Evolutionary conservation across 2,329 filamentous ascomycete species (phyloP).

Genomic region (Alternaria burnsii): DNA sequence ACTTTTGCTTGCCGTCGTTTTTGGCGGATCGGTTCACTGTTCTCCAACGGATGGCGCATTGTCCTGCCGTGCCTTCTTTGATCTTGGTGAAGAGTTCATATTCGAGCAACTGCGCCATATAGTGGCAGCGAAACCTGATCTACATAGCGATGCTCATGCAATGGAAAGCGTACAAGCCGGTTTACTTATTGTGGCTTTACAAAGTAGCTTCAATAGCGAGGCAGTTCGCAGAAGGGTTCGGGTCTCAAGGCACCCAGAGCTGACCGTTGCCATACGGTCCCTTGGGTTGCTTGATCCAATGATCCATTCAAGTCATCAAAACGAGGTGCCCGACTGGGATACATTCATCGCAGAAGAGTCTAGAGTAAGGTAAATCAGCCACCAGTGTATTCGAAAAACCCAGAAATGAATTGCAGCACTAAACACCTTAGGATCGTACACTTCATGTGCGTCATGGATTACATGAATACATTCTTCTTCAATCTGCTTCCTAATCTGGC

Average conservation of each 20-base stretch:
- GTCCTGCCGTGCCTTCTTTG: conserved; percentile 19
- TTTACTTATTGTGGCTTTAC: conserved; percentile 15
- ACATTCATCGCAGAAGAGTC: conserved; percentile 20
- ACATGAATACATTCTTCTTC: conserved; percentile 23
- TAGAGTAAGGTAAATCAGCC: conserved; percentile 10
- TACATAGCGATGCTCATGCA: not conserved
- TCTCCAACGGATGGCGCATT: conserved; percentile 20
- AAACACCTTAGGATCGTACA: not conserved
- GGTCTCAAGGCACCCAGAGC: conserved; percentile 9
- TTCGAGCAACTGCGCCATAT: conserved; percentile 11
- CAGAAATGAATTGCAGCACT: not conserved
- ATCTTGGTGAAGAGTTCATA: conserved; percentile 22
- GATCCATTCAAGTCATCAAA: not conserved
- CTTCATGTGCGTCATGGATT: not conserved
- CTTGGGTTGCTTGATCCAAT: conserved; percentile 3
- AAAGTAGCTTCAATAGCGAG: conserved; percentile 17
- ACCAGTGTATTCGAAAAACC: not conserved
- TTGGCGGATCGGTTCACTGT: conserved; percentile 47
- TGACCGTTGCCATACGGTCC: conserved; percentile 16
- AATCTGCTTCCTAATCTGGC: conserved; percentile 19
- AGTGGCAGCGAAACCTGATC: not conserved
- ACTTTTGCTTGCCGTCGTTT: conserved; percentile 52
- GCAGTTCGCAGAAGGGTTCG: conserved; percentile 12
- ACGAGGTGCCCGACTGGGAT: conserved; percentile 8
- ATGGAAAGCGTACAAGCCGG: conserved; percentile 22